Percentiles rank a stretch among this genome's conserved stretches.
phyloP scores from a whole-genome alignment of 2,329 filamentous ascomycete genomes.

The Raffaelea arxii region DNA sequence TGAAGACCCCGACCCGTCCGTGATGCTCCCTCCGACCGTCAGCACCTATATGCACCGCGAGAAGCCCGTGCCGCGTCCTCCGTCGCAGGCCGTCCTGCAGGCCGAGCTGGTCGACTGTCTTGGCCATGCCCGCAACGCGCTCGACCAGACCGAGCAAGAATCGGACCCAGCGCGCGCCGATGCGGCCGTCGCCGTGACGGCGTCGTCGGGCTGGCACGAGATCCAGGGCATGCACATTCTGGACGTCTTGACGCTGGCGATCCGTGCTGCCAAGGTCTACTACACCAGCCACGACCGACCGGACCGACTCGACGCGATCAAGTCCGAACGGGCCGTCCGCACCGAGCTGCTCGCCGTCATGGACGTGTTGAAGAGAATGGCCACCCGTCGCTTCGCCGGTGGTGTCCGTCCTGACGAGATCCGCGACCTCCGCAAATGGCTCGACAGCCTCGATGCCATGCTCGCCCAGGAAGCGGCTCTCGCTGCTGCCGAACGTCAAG shows the following conservation, averaged over 20 bases:
- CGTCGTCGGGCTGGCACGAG: constrained; percentile 53
- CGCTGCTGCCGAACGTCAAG: constrained; percentile 60
- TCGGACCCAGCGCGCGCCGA: neutral
- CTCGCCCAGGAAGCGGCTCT: constrained; percentile 67
- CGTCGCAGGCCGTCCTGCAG: constrained; percentile 72
- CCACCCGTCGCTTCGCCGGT: constrained; percentile 72
- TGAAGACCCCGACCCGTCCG: constrained; percentile 52
- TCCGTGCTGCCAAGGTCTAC: constrained; percentile 89
- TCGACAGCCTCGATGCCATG: constrained; percentile 66
- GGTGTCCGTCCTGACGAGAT: constrained; percentile 74
- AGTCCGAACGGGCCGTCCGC: constrained; percentile 76
- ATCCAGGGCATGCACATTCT: constrained; percentile 86
- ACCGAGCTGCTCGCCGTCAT: constrained; percentile 77
- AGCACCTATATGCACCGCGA: constrained; percentile 89
- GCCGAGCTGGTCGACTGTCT: constrained; percentile 56
- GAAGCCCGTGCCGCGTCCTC: constrained; percentile 72
- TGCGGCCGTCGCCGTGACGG: constrained; percentile 4
- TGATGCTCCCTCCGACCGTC: constrained; percentile 91
- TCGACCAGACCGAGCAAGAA: constrained; percentile 41
- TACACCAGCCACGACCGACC: constrained; percentile 89
- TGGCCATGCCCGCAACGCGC: constrained; percentile 55
- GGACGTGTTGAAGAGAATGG: constrained; percentile 87
- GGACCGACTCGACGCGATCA: constrained; percentile 75
- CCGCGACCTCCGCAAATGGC: constrained; percentile 68
- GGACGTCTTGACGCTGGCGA: constrained; percentile 89